phyloP scores from a whole-genome alignment of 2,329 filamentous ascomycete species.

The Trichoderma cornu-damae region DNA sequence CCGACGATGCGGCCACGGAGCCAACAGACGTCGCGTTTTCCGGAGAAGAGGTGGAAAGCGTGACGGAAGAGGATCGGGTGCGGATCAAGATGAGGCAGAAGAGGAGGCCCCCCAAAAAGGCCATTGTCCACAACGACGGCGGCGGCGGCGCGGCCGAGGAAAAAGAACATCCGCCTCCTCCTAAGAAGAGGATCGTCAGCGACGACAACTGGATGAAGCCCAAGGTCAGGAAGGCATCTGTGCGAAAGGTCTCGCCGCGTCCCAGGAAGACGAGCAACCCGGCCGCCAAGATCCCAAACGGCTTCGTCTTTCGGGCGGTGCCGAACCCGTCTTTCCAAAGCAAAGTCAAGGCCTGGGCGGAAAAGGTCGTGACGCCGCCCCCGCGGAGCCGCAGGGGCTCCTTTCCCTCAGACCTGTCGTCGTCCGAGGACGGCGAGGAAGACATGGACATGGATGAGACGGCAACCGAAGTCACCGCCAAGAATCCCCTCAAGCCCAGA shows the following conservation, averaged over 20 bases:
- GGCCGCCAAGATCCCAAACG: constrained; percentile 46
- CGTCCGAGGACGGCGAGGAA: constrained; percentile 20
- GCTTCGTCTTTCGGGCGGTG: constrained; percentile 50
- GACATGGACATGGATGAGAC: constrained; percentile 28
- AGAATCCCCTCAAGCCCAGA: constrained; percentile 21
- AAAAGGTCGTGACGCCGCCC: constrained; percentile 46
- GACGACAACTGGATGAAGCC: constrained; percentile 81
- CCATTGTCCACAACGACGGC: constrained; percentile 14
- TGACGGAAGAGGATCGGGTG: constrained; percentile 56
- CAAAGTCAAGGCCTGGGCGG: constrained; percentile 60
- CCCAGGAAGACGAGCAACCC: constrained; percentile 27
- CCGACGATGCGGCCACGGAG: constrained; percentile 50
- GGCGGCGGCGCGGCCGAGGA: constrained; percentile 20
- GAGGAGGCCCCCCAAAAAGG: constrained; percentile 33
- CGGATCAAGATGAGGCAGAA: constrained; percentile 52
- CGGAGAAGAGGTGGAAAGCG: constrained; percentile 52
- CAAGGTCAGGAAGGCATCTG: constrained; percentile 48
- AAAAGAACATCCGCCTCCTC: constrained; percentile 47
- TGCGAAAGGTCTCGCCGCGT: constrained; percentile 39
- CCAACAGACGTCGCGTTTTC: constrained; percentile 58
- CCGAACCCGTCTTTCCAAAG: constrained; percentile 52
- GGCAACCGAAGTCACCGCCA: constrained; percentile 30
- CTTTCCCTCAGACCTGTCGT: constrained; percentile 1
- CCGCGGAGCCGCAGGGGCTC: constrained; percentile 33
- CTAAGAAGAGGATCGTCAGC: constrained; percentile 88